Evolutionary conservation across 768 basidiomycete genomes (phyloP), one percentile per base, ranked within the genome.

Genomic region (Pholiota molesta): DNA sequence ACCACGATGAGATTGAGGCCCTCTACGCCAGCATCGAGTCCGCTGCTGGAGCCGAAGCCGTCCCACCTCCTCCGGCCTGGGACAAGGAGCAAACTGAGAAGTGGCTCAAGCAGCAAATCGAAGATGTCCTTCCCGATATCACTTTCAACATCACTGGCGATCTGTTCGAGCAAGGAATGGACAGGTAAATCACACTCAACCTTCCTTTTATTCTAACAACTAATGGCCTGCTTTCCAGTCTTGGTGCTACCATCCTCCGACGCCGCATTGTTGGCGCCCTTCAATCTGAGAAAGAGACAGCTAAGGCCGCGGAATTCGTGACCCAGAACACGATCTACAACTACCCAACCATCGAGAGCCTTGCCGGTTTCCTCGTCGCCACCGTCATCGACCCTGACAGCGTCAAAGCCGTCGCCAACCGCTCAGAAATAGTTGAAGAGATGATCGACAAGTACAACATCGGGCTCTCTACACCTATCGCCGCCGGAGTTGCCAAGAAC

Each of bases 361-460:
- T 72, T 9, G 42, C 67, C 2, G 44, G 23, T 1, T 68, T 67
- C 49, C 44, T 72, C 13, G 53, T 65, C 16, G 59, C 47, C 14
- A 57, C 67, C 13, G 61, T 69, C 33, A 29, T 54, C 16, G 57
- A 64, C 21, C 61, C 65, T 1, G 59, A 54, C 17, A 55, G 49
- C 28, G 35, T 51, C 14, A 57, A 59, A 11, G 62, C 54, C 8
- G 14, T 42, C 7, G 42, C 26, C 17, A 62, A 60, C 55, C 68
- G 51, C 55, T 59, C 65, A 9, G 65, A 70, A 14, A 63, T 61
- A 9, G 62, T 82, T 33, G 74, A 80, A 60, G 60, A 63, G 1
- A 76, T 79, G 76, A 75, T 80, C 19, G 60, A 67, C 23, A 77
- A 75, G 61, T 78, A 79, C 57, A 55, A 55, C 19, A 26, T 35